These are phyloP conservation scores for Ophiocordyceps camponoti-floridani DNA, from an alignment of 2,329 filamentous ascomycete species.

Conservation along the genomic window DNA sequence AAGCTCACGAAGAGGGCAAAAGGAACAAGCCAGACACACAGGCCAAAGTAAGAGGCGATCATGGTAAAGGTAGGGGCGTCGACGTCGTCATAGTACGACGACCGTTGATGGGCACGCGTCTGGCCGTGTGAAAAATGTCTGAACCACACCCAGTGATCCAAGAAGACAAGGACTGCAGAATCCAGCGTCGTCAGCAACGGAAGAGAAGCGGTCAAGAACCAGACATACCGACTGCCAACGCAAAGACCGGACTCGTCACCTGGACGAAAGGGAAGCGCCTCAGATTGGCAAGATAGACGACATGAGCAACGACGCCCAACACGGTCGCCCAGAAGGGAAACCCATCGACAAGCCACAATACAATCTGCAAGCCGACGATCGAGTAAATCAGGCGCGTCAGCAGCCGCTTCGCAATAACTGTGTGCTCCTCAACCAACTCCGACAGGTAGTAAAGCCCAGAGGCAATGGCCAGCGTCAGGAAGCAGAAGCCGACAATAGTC, in stretches of 20 bases:
- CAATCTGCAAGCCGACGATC: slow-evolving; percentile 54
- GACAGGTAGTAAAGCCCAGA: slow-evolving; percentile 98
- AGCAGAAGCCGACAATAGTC: slow-evolving; percentile 74
- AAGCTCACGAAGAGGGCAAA: slow-evolving; percentile 91
- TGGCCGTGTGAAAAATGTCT: slow-evolving; percentile 62
- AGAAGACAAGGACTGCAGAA: slow-evolving; percentile 51
- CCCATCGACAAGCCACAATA: slow-evolving; percentile 67
- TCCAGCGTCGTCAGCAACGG: neutral
- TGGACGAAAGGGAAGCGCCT: slow-evolving; percentile 58
- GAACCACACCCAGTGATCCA: slow-evolving; percentile 96
- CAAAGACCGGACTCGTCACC: slow-evolving; percentile 71
- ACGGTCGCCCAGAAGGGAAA: slow-evolving; percentile 61
- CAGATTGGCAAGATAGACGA: slow-evolving; percentile 80
- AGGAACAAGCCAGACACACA: slow-evolving; percentile 92
- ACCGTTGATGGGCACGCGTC: slow-evolving; percentile 35
- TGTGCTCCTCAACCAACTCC: slow-evolving; percentile 95
- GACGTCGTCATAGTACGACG: slow-evolving; percentile 43
- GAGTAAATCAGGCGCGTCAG: slow-evolving; percentile 70
- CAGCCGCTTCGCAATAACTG: slow-evolving; percentile 77
- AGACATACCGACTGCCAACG: slow-evolving; percentile 60
- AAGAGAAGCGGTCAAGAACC: too few relatives aligned
- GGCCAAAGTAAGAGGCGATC: slow-evolving; percentile 87
- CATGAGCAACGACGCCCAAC: slow-evolving; percentile 63
- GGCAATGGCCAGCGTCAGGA: slow-evolving; percentile 87
- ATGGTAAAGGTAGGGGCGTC: slow-evolving; percentile 72